Evolutionary conservation across 768 basidiomycete species (phyloP), one percentile per base, ranked within the genome.

Genomic region (Rhodotorula diobovata): DNA sequence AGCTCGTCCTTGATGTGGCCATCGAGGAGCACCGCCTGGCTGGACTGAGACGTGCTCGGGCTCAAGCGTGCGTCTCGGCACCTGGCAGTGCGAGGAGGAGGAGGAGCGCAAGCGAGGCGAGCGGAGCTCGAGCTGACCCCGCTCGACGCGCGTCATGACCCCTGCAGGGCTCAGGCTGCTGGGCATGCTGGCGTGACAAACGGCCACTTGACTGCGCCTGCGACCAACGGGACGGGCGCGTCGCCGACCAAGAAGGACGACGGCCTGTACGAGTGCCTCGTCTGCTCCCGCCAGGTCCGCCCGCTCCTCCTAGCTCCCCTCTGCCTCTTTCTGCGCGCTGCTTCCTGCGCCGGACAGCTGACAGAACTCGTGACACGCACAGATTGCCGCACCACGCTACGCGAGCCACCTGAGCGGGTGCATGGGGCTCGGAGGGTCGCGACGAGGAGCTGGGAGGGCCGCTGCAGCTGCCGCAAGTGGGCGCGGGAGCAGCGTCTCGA

Each of bases 241-340:
- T 70, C 68, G 41, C 71, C 71, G 34, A 68, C 28, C n/a, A 70
- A 67, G 66, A 74, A 67, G 54, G 72, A 73, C 50, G 72, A 73
- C 35, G 73, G 68, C 8, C 37, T 70, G 45, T 67, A 61, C 58
- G 58, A 58, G 37, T 74, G 73, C 56, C 20, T 64, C 18, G 69
- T 70, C 32, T 74, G 73, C 58, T 30, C 41, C 1, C 18, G 58
- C 28, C 58, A 59, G 58, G 58, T 48, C 37, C 54, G 32, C 43
- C 59, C 16, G n/a, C 45, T 39, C 64, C 60, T 9, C 23, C 54
- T 30, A 15, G 20, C 32, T n/a, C 28, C 32, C 9, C 21, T 28
- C 20, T 9, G 18, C 32, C 15, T 1, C 35, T n/a, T 0, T 1
- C 4, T 20, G 20, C 23, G 10, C 1, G 43, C 23, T 10, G 2